Percentiles rank a stretch among this genome's conserved stretches.
Conservation (phyloP, 2,329 filamentous ascomycete genomes). For the Paracamarosporium sp. region DNA sequence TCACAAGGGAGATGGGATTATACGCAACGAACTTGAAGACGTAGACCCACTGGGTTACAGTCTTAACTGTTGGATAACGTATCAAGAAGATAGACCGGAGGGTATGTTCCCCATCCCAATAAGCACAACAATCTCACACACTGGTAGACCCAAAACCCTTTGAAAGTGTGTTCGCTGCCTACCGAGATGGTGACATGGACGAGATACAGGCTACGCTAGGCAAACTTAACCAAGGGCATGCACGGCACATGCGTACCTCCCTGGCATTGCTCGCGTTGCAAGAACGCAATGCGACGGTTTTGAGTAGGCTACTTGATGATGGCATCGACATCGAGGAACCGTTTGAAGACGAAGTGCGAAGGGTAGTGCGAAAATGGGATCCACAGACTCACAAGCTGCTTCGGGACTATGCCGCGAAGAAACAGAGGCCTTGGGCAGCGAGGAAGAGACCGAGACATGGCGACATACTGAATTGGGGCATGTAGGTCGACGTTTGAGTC, state of each 20-base stretch:
- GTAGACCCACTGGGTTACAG: neutral
- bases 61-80: neutral
- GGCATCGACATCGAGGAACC: neutral
- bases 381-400: neutral
- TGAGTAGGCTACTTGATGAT: neutral
- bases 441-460: neutral
- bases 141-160: neutral
- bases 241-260: neutral
- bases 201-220: neutral
- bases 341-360: conserved; percentile 1
- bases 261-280: neutral
- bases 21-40: neutral
- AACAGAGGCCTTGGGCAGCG: neutral
- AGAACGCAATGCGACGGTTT: neutral
- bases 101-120: neutral
- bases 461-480: neutral
- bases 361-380: neutral
- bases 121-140: neutral
- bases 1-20: neutral
- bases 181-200: neutral
- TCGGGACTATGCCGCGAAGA: neutral
- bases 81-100: neutral
- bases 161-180: neutral
- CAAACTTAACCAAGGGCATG: neutral
- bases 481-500: neutral